Conservation (phyloP, 1,284 basidiomycete species). For the Ceraceosorus bombacis region DNA sequence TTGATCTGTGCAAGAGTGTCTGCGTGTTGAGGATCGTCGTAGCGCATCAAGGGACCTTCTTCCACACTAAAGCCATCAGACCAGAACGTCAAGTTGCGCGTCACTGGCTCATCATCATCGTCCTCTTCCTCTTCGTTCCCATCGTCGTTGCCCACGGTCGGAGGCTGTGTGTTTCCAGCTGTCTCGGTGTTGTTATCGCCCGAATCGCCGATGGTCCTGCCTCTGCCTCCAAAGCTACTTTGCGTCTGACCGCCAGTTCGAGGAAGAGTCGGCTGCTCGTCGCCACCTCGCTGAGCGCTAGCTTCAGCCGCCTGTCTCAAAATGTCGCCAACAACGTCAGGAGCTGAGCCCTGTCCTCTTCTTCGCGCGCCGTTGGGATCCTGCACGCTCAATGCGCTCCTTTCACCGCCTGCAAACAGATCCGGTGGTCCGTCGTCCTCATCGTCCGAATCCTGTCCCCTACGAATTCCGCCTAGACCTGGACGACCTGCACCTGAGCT, state of each 20-base stretch:
- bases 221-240: slow-evolving; percentile 14
- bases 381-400: slow-evolving; percentile 79
- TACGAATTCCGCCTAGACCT: slow-evolving; percentile 12
- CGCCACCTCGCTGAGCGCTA: slow-evolving; percentile 8
- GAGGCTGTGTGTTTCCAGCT: slow-evolving; percentile 12
- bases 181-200: slow-evolving; percentile 16
- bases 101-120: slow-evolving; percentile 54
- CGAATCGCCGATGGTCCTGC: neutral
- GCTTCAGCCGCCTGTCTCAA: slow-evolving; percentile 68
- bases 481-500: slow-evolving; percentile 10
- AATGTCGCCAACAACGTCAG: slow-evolving; percentile 67
- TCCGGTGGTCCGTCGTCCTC: slow-evolving; percentile 40
- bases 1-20: slow-evolving; percentile 71
- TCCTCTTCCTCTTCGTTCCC: slow-evolving; percentile 45
- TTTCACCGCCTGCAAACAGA: slow-evolving; percentile 46
- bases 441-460: slow-evolving; percentile 28
- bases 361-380: slow-evolving; percentile 60
- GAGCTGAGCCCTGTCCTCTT: slow-evolving; percentile 54
- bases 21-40: slow-evolving; percentile 72
- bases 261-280: slow-evolving; percentile 2
- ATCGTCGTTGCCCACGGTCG: slow-evolving; percentile 10
- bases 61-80: slow-evolving; percentile 86
- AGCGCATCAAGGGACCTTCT: slow-evolving; percentile 75
- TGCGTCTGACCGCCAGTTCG: slow-evolving; percentile 4
- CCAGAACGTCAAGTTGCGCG: slow-evolving; percentile 85